Conservation (phyloP, 768 basidiomycete species). For the Rhodotorula kratochvilovae region DNA sequence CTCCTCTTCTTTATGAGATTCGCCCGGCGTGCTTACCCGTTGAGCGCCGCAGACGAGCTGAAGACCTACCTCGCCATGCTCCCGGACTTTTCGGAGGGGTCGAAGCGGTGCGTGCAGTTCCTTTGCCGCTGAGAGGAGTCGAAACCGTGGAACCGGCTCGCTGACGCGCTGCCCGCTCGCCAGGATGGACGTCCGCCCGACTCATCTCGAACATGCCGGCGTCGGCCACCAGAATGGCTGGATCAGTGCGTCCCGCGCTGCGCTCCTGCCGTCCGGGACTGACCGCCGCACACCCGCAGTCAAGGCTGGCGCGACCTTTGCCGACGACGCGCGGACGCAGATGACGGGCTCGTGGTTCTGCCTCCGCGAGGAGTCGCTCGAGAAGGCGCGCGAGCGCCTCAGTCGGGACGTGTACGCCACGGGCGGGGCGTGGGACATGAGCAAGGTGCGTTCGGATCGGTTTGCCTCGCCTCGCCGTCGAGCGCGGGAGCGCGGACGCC, state of each 20-base stretch:
- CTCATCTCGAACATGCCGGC: conserved; percentile 25
- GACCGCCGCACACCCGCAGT: conserved; percentile 7
- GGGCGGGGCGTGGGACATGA: conserved; percentile 34
- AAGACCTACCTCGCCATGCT: conserved; percentile 13
- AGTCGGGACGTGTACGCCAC: conserved; percentile 25
- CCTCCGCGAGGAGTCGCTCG: conserved; percentile 23
- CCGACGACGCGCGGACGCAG: conserved; percentile 18
- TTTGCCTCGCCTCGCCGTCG: too few relatives aligned
- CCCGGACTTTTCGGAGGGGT: conserved; percentile 20
- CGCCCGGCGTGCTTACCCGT: background rate
- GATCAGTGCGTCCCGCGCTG: conserved; percentile 6
- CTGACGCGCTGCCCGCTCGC: too few relatives aligned
- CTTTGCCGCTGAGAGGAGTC: too few relatives aligned
- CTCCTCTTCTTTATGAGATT: background rate
- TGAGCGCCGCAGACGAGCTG: background rate
- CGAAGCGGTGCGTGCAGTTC: conserved; percentile 11
- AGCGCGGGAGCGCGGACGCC: too few relatives aligned
- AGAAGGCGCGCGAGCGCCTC: conserved; percentile 21
- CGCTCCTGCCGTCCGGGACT: background rate
- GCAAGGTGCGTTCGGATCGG: conserved; percentile 8
- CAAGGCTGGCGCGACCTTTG: conserved; percentile 33
- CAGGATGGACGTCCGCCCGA: conserved; percentile 27
- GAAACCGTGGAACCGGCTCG: too few relatives aligned
- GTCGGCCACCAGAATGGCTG: conserved; percentile 20
- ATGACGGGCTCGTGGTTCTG: conserved; percentile 36